Base-by-base conservation (phyloP, 306 rosid species). In the Rosa chinensis region DNA sequence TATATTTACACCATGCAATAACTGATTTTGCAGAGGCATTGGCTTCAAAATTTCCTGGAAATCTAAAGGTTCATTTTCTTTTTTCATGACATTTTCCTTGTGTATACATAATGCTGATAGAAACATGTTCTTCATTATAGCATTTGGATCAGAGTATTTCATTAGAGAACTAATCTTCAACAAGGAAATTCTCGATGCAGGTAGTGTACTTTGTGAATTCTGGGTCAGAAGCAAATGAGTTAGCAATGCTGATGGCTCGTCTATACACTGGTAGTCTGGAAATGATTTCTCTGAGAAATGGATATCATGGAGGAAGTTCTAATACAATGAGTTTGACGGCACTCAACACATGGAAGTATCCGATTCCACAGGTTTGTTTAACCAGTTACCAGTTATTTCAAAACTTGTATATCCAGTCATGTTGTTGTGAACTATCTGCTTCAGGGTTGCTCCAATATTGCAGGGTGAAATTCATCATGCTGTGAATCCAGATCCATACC, bases 151-250 rank as follows among this genome's bases (percentile, higher is more conserved):
- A 50, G 49, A 45, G 56, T 50, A 50, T 49, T 49, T 49, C 55
- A 49, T 49, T 13, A 13, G 5, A 49, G 49, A 40, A 40, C 43
- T 40, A 40, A 40, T 40, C 37, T 32, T 40, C 44, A 40, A 5
- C 35, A 21, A 32, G 37, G 58, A 5, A 7, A 5, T 52, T 67
- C 5, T 42, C 13, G 70, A 76, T 89, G 84, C 89, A 94, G 98
- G 97, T 94, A 71, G 96, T 94, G 45, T 92, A 89, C 83, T 94
- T 94, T 84, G 98, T 94, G 18, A 94, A 94, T 85, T 94, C 98
- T 18, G 98, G 97, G 70, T 76, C 94, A 32, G 98, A 94, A 82
- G 98, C 98, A 50, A 94, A 94, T 81, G 97, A 94, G 79, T 84
- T 94, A 69, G 97, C 98, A 66, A 92, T 79, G 92, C 76, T 94